A percentile compares a stretch with the other conserved stretches of the same genome.
phyloP scores from a whole-genome alignment of 192 early-diverging fungal species.

The Jimgerdemannia lactiflua region DNA sequence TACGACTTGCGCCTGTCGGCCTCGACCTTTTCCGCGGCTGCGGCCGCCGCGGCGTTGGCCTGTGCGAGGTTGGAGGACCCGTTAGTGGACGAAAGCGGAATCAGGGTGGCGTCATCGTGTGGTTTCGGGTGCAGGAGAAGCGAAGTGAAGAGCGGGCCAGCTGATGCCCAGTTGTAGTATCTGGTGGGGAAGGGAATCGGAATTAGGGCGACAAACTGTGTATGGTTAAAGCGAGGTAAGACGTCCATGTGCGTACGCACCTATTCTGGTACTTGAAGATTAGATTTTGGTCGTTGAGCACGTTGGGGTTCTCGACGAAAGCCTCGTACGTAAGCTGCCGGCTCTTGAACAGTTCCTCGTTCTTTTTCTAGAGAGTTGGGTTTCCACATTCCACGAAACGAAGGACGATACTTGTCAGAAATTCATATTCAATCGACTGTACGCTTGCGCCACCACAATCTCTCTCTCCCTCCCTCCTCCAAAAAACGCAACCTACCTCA shows the following conservation, averaged over 20 bases:
- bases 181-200: background rate
- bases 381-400: background rate
- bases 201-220: too few relatives aligned
- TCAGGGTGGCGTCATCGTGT: slow-evolving; percentile 33
- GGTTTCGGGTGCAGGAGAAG: slow-evolving; percentile 55
- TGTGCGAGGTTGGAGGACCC: background rate
- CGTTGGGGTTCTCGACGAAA: slow-evolving; percentile 48
- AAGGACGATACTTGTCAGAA: too few relatives aligned
- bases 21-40: background rate
- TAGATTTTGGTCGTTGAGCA: slow-evolving; percentile 50
- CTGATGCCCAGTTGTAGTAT: slow-evolving; percentile 61
- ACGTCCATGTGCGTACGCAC: slow-evolving; percentile 15
- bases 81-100: slow-evolving; percentile 1
- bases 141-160: slow-evolving; percentile 59
- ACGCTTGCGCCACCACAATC: background rate
- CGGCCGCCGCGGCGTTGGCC: background rate
- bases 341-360: slow-evolving; percentile 43
- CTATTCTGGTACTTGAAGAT: slow-evolving; percentile 52
- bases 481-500: slow-evolving; percentile 20
- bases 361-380: slow-evolving; percentile 14
- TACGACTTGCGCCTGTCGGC: slow-evolving; percentile 31
- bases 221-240: too few relatives aligned
- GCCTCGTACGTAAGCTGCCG: slow-evolving; percentile 52
- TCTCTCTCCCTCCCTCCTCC: background rate
- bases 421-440: too few relatives aligned